phyloP scores from a whole-genome alignment of 192 early-diverging fungal species.

The Backusella parvicylindrica region DNA sequence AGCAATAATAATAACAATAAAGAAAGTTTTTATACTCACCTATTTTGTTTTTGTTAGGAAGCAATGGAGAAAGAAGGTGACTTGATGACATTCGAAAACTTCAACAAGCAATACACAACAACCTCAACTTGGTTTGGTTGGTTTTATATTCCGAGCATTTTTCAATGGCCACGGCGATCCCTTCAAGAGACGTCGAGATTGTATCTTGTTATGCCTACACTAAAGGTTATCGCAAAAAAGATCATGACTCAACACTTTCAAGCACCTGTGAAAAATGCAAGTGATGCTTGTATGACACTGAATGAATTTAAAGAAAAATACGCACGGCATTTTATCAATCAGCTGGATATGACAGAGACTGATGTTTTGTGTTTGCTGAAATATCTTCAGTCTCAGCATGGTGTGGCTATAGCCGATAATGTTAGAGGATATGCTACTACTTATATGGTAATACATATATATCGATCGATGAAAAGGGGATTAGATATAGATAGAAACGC shows the following conservation, averaged over 20 bases:
- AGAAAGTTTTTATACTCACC: not conserved
- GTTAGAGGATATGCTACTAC: constrained; percentile 14
- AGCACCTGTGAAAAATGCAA: not conserved
- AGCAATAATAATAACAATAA: not conserved
- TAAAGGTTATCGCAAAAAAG: not conserved
- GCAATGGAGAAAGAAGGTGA: not conserved
- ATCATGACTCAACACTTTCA: constrained; percentile 1
- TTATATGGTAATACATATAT: constrained; percentile 8
- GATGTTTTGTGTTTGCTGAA: constrained; percentile 28
- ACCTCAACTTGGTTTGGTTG: constrained; percentile 2
- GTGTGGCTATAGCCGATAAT: constrained; percentile 13
- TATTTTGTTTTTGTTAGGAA: not conserved
- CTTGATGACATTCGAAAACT: constrained; percentile 13
- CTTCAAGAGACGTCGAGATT: not conserved
- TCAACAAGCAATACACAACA: constrained; percentile 3
- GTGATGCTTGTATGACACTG: constrained; percentile 1
- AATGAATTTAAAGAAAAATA: constrained; percentile 6
- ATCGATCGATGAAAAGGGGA: not conserved
- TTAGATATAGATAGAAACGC: not conserved
- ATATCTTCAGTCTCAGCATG: constrained; percentile 23
- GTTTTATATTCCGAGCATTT: not conserved
- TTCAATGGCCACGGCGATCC: not conserved
- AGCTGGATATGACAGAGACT: constrained; percentile 17
- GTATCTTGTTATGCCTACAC: constrained; percentile 16
- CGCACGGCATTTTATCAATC: not conserved